A percentile compares a stretch with the other conserved stretches of the same genome.
These are phyloP conservation scores for Dalbergia cochinchinensis DNA, from an alignment of 306 rosid species.

Conservation along the genomic window DNA sequence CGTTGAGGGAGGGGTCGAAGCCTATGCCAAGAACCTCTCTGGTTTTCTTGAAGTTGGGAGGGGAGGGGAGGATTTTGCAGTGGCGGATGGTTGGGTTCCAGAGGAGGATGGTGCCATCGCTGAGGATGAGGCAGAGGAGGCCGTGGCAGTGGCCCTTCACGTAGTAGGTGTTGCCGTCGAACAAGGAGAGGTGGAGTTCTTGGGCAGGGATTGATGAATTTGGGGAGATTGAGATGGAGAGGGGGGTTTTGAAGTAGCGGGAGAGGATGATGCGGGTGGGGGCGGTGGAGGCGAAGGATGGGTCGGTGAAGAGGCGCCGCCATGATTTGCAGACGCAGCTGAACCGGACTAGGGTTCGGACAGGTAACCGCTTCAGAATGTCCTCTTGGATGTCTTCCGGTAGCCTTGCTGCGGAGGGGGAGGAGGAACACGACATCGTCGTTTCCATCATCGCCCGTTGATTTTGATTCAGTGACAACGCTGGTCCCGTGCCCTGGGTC, in stretches of 20 bases:
- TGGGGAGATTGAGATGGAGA: constrained; percentile 37
- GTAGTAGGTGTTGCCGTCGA: constrained; percentile 44
- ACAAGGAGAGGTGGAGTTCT: constrained; percentile 38
- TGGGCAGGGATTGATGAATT: constrained; percentile 24
- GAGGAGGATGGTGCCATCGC: constrained; percentile 50
- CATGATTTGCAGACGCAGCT: constrained; percentile 57
- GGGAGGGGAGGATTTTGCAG: constrained; percentile 48
- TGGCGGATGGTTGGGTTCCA: constrained; percentile 55
- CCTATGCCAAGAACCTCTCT: constrained; percentile 29
- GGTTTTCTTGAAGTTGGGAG: constrained; percentile 6
- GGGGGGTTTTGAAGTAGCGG: constrained; percentile 50
- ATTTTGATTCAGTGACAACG: not conserved
- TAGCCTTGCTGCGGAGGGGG: not conserved
- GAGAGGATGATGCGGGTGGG: constrained; percentile 48
- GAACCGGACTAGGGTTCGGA: constrained; percentile 47
- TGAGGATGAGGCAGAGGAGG: constrained; percentile 52
- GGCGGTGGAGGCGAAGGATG: constrained; percentile 31
- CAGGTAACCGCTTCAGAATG: constrained; percentile 52
- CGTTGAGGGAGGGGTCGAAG: constrained; percentile 24
- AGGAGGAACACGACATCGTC: not conserved
- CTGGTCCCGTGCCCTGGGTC: too few relatives aligned
- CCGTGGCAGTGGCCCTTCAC: constrained; percentile 65
- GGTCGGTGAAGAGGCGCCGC: constrained; percentile 43
- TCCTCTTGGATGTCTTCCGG: constrained; percentile 51
- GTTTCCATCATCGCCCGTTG: not conserved